Evolutionary conservation across 1,139 yeast species (phyloP), one percentile per base, ranked within the genome.

Genomic region (Sugiyamaella xylanicola): DNA sequence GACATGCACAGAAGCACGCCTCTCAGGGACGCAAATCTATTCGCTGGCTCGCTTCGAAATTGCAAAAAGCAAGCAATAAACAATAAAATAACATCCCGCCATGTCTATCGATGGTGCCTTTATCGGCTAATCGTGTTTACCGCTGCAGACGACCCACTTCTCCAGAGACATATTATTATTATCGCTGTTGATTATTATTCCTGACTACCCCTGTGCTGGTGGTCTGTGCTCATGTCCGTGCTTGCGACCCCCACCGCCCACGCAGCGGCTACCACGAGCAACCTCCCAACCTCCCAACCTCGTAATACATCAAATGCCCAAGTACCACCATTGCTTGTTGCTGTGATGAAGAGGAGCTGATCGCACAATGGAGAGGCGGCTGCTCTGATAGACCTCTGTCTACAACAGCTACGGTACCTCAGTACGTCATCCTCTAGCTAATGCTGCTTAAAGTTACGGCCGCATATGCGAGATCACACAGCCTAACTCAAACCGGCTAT

Each of bases 391-490:
- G n/a, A n/a, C n/a, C n/a, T n/a, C n/a, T n/a, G n/a, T n/a, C n/a
- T n/a, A n/a, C n/a, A 8, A n/a, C 37, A 11, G 13, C 37, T 15
- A 8, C 15, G 15, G 4, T 32, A n/a, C 37, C 15, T 4, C 37
- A 8, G 13, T 45, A 45, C 48, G 48, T 45, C 48, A 45, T 17
- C 4, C 25, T 29, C 25, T 27, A 25, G 48, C 37, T 45, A 45
- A 45, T 8, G 5, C 19, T 9, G 32, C 48, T 45, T 45, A 32
- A 45, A 45, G 48, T 45, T 45, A 15, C 16, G 40, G 21, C 40
- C 27, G 48, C 48, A 45, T 45, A 45, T 32, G 40, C 48, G 25
- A 45, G 20, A 16, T 27, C 36, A n/a, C 37, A 32, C 36, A 25
- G n/a, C 27, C 37, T 45, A 16, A 16, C 48, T 32, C 25, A 29